Conservation (phyloP, 805 yeast genomes). For the Phaffomyces thermotolerans region DNA sequence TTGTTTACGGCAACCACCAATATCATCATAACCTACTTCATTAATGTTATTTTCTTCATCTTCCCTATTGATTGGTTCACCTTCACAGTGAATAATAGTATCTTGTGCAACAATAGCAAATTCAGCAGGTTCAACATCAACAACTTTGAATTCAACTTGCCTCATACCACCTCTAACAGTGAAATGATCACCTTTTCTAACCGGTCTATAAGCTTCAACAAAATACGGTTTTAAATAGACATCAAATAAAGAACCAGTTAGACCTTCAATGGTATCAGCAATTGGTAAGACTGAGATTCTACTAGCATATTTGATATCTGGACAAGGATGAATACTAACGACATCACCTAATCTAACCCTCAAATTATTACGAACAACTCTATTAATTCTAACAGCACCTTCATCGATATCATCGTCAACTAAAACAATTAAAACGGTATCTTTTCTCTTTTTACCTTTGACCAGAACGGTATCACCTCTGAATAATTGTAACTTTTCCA, state of each 20-base stretch:
- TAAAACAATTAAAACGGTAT: conserved; percentile 90
- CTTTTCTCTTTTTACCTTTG: conserved; percentile 97
- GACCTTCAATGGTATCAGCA: conserved; percentile 96
- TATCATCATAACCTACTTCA: conserved; percentile 98
- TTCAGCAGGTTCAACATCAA: conserved; percentile 96
- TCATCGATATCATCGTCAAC: conserved; percentile 96
- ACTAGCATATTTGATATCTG: conserved; percentile 94
- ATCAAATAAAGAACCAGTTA: conserved; percentile 93
- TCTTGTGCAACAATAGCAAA: conserved; percentile 98
- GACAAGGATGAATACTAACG: conserved; percentile 87
- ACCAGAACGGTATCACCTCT: conserved; percentile 97
- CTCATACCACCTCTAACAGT: conserved; percentile 99
- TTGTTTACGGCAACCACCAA: conserved; percentile 98
- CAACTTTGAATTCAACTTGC: conserved; percentile 97
- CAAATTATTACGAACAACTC: conserved; percentile 93
- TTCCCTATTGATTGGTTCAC: conserved; percentile 97
- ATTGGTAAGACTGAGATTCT: conserved; percentile 94
- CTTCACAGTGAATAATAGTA: conserved; percentile 96
- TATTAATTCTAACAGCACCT: conserved; percentile 88
- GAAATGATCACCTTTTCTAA: conserved; percentile 94
- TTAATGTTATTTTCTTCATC: conserved; percentile 95
- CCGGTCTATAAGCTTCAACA: conserved; percentile 98
- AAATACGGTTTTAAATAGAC: conserved; percentile 96
- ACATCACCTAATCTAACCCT: conserved; percentile 92
- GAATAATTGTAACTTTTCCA: conserved; percentile 91